Base-by-base conservation (phyloP, 345 rosid species). In the Alliaria petiolata region DNA sequence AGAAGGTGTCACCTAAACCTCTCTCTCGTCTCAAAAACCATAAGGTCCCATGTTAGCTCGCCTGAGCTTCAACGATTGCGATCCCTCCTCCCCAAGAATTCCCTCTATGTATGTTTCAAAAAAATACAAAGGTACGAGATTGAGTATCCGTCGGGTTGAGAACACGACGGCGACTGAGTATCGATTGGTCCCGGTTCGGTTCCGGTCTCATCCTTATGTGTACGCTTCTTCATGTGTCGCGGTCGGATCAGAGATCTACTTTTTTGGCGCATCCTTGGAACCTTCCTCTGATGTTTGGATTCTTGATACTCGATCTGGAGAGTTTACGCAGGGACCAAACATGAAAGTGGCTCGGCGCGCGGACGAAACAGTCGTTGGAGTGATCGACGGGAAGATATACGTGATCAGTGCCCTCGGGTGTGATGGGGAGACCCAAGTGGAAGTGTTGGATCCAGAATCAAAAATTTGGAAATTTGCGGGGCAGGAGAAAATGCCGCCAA, bases 301-400 rank as follows among this genome's bases (percentile, higher is more conserved):
- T 14, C 80, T 91, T 17, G 93, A 91, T 57, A 86, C 87, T 78
- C 82, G 87, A n/a, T 57, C 78, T 55, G 80, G 81, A 82, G 49
- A 63, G 17, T 87, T 92, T 83, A 72, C 64, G 22, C 59, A 67
- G 7, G 79, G 79, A 30, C 85, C 93, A 16, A 68, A 39, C 47
- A 84, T 89, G 92, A 81, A 69, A 3, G 62, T 81, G 25, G 25
- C 25, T 22, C 25, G 25, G 25, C 1, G 25, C 25, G 81, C 73
- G 3, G 3, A 22, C 53, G 69, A 92, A 8, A 86, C 89, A 0
- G 79, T 84, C 0, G 89, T 15, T 7, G 70, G 86, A 2, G 85
- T 73, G 3, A 74, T 85, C 13, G 78, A 74, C 1, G 86, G 73
- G 0, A 85, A 81, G 76, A 69, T 91, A 28, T 89, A 85, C 40